Percentiles rank a stretch among this genome's conserved stretches.
phyloP scores from a whole-genome alignment of 208 protist species.

The Trypanosoma caninum region DNA sequence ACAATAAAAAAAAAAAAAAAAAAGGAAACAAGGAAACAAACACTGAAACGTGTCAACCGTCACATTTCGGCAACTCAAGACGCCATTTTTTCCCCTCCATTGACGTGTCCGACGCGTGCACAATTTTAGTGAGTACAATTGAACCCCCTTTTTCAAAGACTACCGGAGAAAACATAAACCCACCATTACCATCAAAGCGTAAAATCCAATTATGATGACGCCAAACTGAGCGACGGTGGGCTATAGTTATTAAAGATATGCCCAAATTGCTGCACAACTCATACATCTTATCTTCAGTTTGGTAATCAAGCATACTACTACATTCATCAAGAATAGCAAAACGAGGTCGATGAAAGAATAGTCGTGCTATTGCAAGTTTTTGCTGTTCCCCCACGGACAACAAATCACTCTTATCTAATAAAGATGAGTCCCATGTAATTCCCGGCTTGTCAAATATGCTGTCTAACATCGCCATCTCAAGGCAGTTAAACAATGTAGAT shows the following conservation, averaged over 20 bases:
- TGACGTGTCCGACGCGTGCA: conserved; percentile 15
- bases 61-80: conserved; percentile 2
- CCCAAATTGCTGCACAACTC: conserved; percentile 54
- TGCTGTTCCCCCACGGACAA: conserved; percentile 87
- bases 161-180: conserved; percentile 69
- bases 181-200: conserved; percentile 69
- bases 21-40: background rate
- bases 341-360: conserved; percentile 84
- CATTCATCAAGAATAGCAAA: conserved; percentile 92
- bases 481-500: conserved; percentile 47
- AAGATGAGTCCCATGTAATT: conserved; percentile 57
- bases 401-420: conserved; percentile 47
- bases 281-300: conserved; percentile 74
- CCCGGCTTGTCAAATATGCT: conserved; percentile 46
- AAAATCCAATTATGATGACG: conserved; percentile 82
- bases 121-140: conserved; percentile 26
- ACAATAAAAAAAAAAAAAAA: conserved; percentile 5
- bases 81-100: conserved; percentile 2
- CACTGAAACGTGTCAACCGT: background rate
- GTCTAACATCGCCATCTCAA: conserved; percentile 68
- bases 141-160: conserved; percentile 26
- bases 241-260: conserved; percentile 87
- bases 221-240: conserved; percentile 74
- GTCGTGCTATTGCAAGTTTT: conserved; percentile 80
- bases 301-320: conserved; percentile 72